A percentile compares a stretch with the other conserved stretches of the same genome.
Evolutionary conservation across 495 filamentous ascomycete species (phyloP).

Genomic region (Daldinia vernicosa): DNA sequence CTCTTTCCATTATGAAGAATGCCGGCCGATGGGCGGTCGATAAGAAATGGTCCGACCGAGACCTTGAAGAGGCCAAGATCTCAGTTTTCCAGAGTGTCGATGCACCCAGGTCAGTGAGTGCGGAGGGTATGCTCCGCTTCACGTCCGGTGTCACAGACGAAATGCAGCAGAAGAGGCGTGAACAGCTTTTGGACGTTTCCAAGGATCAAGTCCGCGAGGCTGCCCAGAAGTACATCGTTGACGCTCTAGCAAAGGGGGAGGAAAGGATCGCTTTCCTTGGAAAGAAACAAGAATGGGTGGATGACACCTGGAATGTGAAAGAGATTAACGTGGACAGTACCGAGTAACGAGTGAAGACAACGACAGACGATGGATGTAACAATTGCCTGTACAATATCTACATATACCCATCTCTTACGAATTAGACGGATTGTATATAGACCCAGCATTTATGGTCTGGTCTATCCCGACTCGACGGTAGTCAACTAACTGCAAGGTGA

Average conservation of each 20-base stretch:
- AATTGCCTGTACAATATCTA: slow-evolving; percentile 50
- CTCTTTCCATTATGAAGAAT: slow-evolving; percentile 81
- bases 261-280: slow-evolving; percentile 78
- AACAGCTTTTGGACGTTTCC: slow-evolving; percentile 87
- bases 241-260: slow-evolving; percentile 63
- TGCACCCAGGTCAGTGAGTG: slow-evolving; percentile 85
- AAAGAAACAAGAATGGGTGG: slow-evolving; percentile 82
- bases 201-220: slow-evolving; percentile 80
- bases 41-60: slow-evolving; percentile 82
- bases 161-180: slow-evolving; percentile 87
- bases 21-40: slow-evolving; percentile 86
- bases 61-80: slow-evolving; percentile 95
- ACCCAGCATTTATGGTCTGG: not conserved
- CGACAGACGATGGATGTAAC: slow-evolving; percentile 23
- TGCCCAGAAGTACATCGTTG: slow-evolving; percentile 82
- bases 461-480: not conserved
- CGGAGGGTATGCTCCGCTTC: slow-evolving; percentile 87
- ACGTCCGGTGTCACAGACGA: slow-evolving; percentile 83
- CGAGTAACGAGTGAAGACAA: slow-evolving; percentile 34
- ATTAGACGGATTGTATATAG: slow-evolving; percentile 33
- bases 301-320: slow-evolving; percentile 59
- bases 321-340: slow-evolving; percentile 61
- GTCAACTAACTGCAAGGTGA: not conserved
- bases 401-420: slow-evolving; percentile 57
- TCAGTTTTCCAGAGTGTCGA: slow-evolving; percentile 96